phyloP scores from a whole-genome alignment of 2,329 filamentous ascomycete species.

The Venturia pyrina region DNA sequence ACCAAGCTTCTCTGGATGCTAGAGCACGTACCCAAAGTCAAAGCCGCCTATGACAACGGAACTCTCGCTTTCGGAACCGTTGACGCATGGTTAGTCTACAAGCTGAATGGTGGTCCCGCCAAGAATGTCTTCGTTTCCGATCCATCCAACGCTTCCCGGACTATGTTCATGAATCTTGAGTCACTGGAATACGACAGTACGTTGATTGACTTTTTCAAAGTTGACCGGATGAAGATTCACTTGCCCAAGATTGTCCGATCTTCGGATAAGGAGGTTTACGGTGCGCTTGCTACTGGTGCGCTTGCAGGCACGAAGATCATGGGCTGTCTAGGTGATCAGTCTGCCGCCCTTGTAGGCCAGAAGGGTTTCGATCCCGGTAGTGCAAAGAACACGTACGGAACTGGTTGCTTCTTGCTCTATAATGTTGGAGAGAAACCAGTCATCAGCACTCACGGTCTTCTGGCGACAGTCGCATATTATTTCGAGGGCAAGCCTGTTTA shows the following conservation, averaged over 20 bases:
- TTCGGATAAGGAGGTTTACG: constrained; percentile 64
- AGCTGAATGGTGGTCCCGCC: constrained; percentile 63
- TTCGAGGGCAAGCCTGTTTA: constrained; percentile 64
- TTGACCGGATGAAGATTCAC: constrained; percentile 60
- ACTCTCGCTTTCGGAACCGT: constrained; percentile 77
- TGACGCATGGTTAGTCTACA: constrained; percentile 80
- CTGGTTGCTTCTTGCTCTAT: constrained; percentile 81
- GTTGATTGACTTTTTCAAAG: constrained; percentile 68
- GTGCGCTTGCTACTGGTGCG: constrained; percentile 52
- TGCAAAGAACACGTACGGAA: constrained; percentile 88
- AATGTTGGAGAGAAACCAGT: constrained; percentile 80
- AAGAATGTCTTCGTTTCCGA: constrained; percentile 71
- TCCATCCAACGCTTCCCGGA: constrained; percentile 77
- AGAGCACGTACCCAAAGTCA: constrained; percentile 58
- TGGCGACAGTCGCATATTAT: constrained; percentile 79
- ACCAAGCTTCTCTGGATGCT: constrained; percentile 81
- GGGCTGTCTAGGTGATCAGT: constrained; percentile 79
- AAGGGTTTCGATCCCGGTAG: constrained; percentile 72
- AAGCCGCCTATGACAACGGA: constrained; percentile 64
- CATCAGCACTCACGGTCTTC: constrained; percentile 69
- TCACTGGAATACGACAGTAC: constrained; percentile 71
- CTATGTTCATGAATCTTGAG: constrained; percentile 88
- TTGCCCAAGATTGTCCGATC: constrained; percentile 77
- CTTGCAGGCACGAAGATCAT: constrained; percentile 64
- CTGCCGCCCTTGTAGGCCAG: constrained; percentile 75